These are phyloP conservation scores for Pleomassaria siparia DNA, from an alignment of 2,329 filamentous ascomycete species.

Conservation along the genomic window DNA sequence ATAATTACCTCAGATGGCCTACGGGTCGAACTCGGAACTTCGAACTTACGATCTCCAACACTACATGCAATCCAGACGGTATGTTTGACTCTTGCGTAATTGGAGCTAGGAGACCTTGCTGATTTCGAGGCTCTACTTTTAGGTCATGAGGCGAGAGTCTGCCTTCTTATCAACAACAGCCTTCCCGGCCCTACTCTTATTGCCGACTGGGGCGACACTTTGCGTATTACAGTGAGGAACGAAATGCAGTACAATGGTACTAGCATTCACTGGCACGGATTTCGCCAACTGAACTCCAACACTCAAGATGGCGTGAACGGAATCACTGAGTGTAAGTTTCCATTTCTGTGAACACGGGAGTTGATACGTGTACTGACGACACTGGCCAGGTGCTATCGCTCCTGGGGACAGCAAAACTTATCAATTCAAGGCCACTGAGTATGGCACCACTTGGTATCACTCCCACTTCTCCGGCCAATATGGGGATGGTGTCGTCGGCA, in stretches of 20 bases:
- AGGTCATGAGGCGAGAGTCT: conserved; percentile 37
- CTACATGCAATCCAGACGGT: no score
- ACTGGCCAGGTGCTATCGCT: conserved; percentile 37
- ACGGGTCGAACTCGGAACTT: conserved; percentile 32
- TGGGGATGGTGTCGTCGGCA: conserved; percentile 45
- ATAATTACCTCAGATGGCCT: conserved; percentile 45
- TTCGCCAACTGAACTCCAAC: conserved; percentile 58
- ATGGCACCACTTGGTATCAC: conserved; percentile 45
- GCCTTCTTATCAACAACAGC: conserved; percentile 49
- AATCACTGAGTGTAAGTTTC: conserved; percentile 16
- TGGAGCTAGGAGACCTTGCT: no score
- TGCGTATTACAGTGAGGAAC: conserved; percentile 56
- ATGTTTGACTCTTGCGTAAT: no score
- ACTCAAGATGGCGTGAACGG: conserved; percentile 56
- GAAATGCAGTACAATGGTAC: conserved; percentile 59
- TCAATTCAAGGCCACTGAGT: conserved; percentile 32
- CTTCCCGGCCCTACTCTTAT: conserved; percentile 65
- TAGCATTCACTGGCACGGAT: conserved; percentile 64
- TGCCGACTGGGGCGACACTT: conserved; percentile 47
- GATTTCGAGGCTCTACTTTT: no score
- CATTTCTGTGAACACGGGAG: background rate
- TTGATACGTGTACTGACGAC: background rate
- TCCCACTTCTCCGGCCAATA: conserved; percentile 48
- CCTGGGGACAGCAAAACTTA: conserved; percentile 50
- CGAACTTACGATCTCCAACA: conserved; percentile 9